Evolutionary conservation across 495 filamentous ascomycete genomes (phyloP).

Genomic region (Penicillium paradoxum): DNA sequence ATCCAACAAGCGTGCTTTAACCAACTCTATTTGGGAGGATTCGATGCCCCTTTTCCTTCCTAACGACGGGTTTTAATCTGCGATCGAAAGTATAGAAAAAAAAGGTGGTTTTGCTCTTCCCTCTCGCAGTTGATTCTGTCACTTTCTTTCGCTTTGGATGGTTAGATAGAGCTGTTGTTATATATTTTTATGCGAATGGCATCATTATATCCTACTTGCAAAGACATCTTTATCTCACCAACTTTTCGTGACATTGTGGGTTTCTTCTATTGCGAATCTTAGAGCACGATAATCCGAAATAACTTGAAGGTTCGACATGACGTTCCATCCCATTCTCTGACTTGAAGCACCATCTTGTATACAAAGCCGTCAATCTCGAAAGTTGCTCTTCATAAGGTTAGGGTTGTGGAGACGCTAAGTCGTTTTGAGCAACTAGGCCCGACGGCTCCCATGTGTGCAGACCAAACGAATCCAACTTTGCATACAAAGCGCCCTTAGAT

Average conservation of each 20-base stretch:
- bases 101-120: not conserved
- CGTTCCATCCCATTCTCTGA: too few species aligned
- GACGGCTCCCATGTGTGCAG: not conserved
- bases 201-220: not conserved
- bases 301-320: too few species aligned
- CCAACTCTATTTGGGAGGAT: constrained; percentile 33
- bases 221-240: too few species aligned
- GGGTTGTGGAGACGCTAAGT: not conserved
- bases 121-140: not conserved
- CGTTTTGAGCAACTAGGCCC: not conserved
- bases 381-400: not conserved
- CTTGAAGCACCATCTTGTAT: too few species aligned
- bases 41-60: constrained; percentile 30
- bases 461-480: not conserved
- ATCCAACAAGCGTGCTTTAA: constrained; percentile 25
- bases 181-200: not conserved
- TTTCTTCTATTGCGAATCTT: too few species aligned
- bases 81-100: not conserved
- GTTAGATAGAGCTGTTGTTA: not conserved
- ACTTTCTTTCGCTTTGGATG: not conserved
- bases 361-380: not conserved
- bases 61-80: constrained; percentile 3
- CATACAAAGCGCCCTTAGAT: too few species aligned
- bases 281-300: too few species aligned
- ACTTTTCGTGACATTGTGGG: not conserved